Conservation (phyloP, 352 stramenopile genomes). For the Peronospora belbahrii region DNA sequence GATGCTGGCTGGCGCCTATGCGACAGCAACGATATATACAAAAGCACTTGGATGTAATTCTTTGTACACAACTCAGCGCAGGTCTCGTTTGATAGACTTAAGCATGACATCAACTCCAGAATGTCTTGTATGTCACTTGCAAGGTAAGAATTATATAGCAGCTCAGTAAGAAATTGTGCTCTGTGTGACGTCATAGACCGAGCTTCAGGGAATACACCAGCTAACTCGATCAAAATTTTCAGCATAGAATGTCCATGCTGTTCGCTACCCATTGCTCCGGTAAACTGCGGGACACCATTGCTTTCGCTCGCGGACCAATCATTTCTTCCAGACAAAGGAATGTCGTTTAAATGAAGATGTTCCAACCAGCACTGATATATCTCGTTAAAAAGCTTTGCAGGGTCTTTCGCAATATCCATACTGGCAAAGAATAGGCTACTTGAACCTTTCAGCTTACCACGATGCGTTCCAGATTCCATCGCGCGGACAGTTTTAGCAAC, state of each 20-base stretch:
- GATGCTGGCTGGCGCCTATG: slow-evolving; percentile 28
- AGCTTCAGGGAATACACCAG: slow-evolving; percentile 49
- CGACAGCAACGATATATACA: slow-evolving; percentile 55
- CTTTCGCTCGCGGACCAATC: slow-evolving; percentile 31
- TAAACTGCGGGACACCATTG: slow-evolving; percentile 20
- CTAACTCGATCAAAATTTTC: slow-evolving; percentile 61
- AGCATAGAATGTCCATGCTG: slow-evolving; percentile 54
- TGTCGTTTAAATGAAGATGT: slow-evolving; percentile 43
- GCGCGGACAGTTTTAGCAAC: slow-evolving; percentile 37
- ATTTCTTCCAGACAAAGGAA: slow-evolving; percentile 27
- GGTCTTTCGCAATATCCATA: slow-evolving; percentile 58
- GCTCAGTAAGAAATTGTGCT: slow-evolving; percentile 40
- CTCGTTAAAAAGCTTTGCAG: slow-evolving; percentile 59
- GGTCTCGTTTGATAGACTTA: slow-evolving; percentile 34
- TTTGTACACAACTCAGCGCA: slow-evolving; percentile 46
- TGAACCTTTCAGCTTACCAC: slow-evolving; percentile 35
- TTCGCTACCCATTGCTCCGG: slow-evolving; percentile 23
- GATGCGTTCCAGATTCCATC: slow-evolving; percentile 34
- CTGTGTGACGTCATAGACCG: slow-evolving; percentile 36
- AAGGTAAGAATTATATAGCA: slow-evolving; percentile 45
- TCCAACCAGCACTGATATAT: slow-evolving; percentile 82
- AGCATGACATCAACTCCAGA: slow-evolving; percentile 48
- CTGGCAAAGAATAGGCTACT: slow-evolving; percentile 54
- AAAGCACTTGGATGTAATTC: slow-evolving; percentile 45
- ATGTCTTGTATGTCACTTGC: slow-evolving; percentile 54